These are phyloP conservation scores for Malus hybrid DNA, from an alignment of 331 rosid species.

Conservation along the genomic window DNA sequence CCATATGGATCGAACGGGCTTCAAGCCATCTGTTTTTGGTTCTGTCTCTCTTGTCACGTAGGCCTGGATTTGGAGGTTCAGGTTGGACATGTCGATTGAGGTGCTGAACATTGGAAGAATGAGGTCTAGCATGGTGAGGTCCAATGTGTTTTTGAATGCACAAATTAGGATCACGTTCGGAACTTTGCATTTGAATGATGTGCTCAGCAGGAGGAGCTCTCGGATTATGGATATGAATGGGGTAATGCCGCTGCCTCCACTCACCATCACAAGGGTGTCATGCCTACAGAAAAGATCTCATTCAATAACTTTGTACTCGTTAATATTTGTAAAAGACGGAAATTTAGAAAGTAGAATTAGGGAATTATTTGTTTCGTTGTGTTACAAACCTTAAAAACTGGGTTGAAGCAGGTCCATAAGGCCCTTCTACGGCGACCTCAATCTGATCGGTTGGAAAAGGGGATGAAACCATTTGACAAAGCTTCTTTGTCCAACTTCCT, in stretches of 20 bases:
- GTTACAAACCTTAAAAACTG: constrained; percentile 33
- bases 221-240: constrained; percentile 67
- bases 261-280: constrained; percentile 56
- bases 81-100: constrained; percentile 25
- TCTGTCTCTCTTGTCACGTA: constrained; percentile 57
- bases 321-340: too few relatives aligned
- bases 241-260: constrained; percentile 85
- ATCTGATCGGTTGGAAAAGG: constrained; percentile 29
- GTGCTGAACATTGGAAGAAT: constrained; percentile 45
- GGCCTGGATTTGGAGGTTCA: constrained; percentile 44
- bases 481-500: constrained; percentile 58
- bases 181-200: constrained; percentile 28
- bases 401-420: constrained; percentile 58
- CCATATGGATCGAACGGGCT: constrained; percentile 20
- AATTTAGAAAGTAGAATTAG: too few relatives aligned
- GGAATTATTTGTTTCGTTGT: too few relatives aligned
- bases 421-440: constrained; percentile 58
- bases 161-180: constrained; percentile 46
- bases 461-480: constrained; percentile 39
- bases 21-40: constrained; percentile 1
- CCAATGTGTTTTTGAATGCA: constrained; percentile 43
- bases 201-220: constrained; percentile 35
- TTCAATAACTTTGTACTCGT: too few relatives aligned
- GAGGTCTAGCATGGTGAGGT: constrained; percentile 49
- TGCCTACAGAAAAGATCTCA: constrained; percentile 21